These are phyloP conservation scores for Pseudoperonospora humuli DNA, from an alignment of 352 stramenopile species.

Conservation along the genomic window DNA sequence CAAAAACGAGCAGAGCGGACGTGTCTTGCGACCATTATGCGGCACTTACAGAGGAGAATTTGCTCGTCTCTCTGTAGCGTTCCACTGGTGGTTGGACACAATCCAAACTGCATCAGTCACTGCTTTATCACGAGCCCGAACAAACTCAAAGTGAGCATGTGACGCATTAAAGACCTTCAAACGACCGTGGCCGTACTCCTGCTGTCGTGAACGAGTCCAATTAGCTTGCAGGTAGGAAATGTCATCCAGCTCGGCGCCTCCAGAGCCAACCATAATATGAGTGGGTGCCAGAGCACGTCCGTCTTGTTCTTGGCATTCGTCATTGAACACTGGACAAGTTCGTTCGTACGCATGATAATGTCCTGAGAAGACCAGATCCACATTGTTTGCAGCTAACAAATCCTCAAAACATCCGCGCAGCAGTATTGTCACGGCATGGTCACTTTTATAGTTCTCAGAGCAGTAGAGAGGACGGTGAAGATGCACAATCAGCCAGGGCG, in stretches of 20 bases:
- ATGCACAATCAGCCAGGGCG: slow-evolving; percentile 50
- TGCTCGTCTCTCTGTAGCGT: too few relatives aligned
- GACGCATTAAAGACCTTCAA: slow-evolving; percentile 41
- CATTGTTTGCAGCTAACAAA: slow-evolving; percentile 24
- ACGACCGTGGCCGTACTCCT: slow-evolving; percentile 37
- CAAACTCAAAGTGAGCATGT: slow-evolving; percentile 40
- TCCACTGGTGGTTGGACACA: slow-evolving; percentile 28
- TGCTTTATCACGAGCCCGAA: slow-evolving; percentile 16
- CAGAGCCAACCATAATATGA: slow-evolving; percentile 48
- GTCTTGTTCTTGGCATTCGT: slow-evolving; percentile 15
- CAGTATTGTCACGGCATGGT: slow-evolving; percentile 24
- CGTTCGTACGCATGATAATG: slow-evolving; percentile 59
- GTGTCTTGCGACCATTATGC: too few relatives aligned
- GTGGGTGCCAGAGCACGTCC: slow-evolving; percentile 21
- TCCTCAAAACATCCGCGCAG: slow-evolving; percentile 33
- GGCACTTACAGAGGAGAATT: too few relatives aligned
- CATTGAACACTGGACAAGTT: slow-evolving; percentile 39
- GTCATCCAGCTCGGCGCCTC: slow-evolving; percentile 30
- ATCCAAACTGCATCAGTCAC: slow-evolving; percentile 29
- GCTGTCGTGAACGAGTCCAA: slow-evolving; percentile 20
- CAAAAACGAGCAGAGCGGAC: too few relatives aligned
- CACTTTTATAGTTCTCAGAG: slow-evolving; percentile 13
- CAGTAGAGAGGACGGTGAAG: slow-evolving; percentile 51
- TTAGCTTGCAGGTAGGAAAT: slow-evolving; percentile 16
- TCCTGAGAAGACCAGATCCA: slow-evolving; percentile 46